phyloP scores from a whole-genome alignment of 768 basidiomycete species.

The Pleurotus sapidus region DNA sequence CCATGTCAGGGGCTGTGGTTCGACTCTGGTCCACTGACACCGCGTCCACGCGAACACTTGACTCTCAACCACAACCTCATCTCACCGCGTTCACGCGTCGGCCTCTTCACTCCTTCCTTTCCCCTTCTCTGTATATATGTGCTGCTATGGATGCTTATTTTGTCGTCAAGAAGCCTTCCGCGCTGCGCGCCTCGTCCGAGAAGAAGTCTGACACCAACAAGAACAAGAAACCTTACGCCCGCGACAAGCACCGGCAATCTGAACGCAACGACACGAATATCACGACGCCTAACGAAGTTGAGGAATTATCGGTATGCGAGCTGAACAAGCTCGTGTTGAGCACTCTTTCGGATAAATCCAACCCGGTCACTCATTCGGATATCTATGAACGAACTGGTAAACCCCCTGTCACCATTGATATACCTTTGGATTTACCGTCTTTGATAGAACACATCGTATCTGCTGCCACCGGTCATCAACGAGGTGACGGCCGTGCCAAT shows the following conservation, averaged over 20 bases:
- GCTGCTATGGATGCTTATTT: constrained; percentile 21
- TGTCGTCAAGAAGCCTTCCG: constrained; percentile 15
- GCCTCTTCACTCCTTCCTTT: constrained; percentile 8
- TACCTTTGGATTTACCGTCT: background rate
- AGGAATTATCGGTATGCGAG: constrained; percentile 33
- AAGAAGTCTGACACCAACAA: constrained; percentile 12
- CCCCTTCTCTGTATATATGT: background rate
- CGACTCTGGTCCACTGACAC: constrained; percentile 6
- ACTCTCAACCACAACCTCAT: background rate
- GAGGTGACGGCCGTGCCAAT: constrained; percentile 36
- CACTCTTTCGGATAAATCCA: constrained; percentile 59
- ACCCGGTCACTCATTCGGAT: constrained; percentile 79
- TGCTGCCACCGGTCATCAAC: constrained; percentile 67
- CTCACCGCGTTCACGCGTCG: background rate
- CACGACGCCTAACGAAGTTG: constrained; percentile 16
- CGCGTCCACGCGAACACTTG: background rate
- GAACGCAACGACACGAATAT: background rate
- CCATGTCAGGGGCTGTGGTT: background rate
- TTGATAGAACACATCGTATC: constrained; percentile 56
- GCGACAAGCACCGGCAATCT: background rate
- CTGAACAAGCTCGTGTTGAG: constrained; percentile 59
- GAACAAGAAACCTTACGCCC: constrained; percentile 13
- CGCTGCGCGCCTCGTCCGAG: constrained; percentile 3
- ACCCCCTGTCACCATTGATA: background rate
- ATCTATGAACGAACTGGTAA: constrained; percentile 59